Evolutionary conservation across 1,284 basidiomycete species (phyloP).

Genomic region (Ustilago nuda): DNA sequence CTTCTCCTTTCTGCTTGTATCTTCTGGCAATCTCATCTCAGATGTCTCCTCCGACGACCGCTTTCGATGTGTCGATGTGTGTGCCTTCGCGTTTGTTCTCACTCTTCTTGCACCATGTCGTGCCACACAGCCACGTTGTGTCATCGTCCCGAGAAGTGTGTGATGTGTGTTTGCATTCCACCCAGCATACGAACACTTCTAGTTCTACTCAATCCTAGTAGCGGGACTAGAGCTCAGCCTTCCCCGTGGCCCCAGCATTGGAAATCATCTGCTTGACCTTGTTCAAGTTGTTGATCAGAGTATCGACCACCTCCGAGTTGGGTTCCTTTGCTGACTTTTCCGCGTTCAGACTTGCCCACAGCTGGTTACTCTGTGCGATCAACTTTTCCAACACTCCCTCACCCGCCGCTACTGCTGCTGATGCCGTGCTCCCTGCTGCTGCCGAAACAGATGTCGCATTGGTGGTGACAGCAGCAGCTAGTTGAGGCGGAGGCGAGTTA

Average conservation of each 20-base stretch:
- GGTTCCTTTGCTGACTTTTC: constrained; percentile 10
- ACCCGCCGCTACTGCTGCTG: constrained; percentile 11
- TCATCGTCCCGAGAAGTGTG: not conserved
- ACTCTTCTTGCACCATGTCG: not conserved
- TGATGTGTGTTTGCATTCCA: too few relatives aligned
- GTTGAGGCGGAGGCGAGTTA: constrained; percentile 29
- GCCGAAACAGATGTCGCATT: not conserved
- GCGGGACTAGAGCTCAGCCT: constrained; percentile 28
- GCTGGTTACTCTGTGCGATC: constrained; percentile 24
- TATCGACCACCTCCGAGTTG: constrained; percentile 33
- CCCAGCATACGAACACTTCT: too few relatives aligned
- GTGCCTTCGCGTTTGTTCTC: not conserved
- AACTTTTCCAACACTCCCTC: constrained; percentile 34
- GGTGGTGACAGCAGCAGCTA: constrained; percentile 23
- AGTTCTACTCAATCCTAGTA: not conserved
- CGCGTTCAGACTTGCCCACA: constrained; percentile 24
- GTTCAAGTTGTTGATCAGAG: constrained; percentile 41
- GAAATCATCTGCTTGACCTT: constrained; percentile 41
- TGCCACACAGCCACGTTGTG: not conserved
- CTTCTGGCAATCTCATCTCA: not conserved
- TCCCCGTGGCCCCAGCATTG: not conserved
- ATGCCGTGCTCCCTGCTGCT: not conserved
- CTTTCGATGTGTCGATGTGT: not conserved
- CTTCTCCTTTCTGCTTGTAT: not conserved
- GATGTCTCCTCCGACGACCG: not conserved